These are phyloP conservation scores for Hypoxylon subgilvum DNA, from an alignment of 495 filamentous ascomycete genomes.

Conservation along the genomic window DNA sequence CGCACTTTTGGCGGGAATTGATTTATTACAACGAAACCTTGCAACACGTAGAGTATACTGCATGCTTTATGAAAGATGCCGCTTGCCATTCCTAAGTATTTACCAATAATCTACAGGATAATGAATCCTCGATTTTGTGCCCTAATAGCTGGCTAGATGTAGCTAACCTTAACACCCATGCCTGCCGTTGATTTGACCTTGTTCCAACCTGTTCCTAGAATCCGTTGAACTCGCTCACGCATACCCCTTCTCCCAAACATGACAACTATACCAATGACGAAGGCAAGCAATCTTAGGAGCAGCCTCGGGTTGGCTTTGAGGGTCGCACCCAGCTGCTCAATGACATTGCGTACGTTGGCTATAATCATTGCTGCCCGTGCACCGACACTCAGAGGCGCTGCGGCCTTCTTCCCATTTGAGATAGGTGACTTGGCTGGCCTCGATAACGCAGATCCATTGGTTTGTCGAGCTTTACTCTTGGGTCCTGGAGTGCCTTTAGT, in stretches of 20 bases:
- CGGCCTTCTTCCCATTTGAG: conserved; percentile 43
- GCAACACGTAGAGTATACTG: conserved; percentile 13
- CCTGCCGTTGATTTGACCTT: conserved; percentile 86
- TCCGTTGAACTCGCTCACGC: conserved; percentile 72
- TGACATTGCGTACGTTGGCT: conserved; percentile 62
- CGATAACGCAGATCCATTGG: conserved; percentile 27
- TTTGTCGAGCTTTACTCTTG: conserved; percentile 60
- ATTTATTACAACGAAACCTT: conserved; percentile 15
- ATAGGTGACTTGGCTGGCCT: conserved; percentile 30
- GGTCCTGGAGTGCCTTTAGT: conserved; percentile 49
- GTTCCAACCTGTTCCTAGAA: conserved; percentile 74
- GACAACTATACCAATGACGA: conserved; percentile 79
- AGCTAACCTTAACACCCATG: conserved; percentile 98
- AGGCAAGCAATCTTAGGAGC: conserved; percentile 76
- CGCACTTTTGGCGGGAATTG: conserved; percentile 3
- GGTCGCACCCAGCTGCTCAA: conserved; percentile 66
- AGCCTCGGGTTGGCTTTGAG: conserved; percentile 75
- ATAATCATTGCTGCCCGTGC: conserved; percentile 58
- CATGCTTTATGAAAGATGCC: conserved; percentile 22
- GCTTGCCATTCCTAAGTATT: background rate
- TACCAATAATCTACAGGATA: conserved; percentile 28
- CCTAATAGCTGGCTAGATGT: conserved; percentile 66
- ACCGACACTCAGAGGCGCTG: conserved; percentile 49
- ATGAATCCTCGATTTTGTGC: conserved; percentile 16
- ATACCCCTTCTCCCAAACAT: conserved; percentile 76